Base-by-base conservation (phyloP, 768 basidiomycete genomes). In the Sarcomyxa edulis region DNA sequence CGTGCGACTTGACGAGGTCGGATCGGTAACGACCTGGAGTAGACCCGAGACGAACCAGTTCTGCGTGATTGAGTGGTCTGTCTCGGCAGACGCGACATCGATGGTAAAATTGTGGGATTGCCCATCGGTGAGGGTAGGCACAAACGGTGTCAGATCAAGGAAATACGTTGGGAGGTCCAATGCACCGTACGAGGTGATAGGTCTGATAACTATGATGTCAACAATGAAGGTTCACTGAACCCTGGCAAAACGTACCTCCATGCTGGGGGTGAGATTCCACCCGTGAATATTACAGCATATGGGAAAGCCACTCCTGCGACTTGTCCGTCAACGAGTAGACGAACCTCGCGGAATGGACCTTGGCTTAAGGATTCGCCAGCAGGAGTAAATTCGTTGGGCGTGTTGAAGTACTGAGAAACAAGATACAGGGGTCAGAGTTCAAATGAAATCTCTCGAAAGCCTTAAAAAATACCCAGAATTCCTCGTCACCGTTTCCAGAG, bases 381-480 rank as follows among this genome's bases (percentile, higher is more conserved):
- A 1, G 84, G 85, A 20, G 86, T 43, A 51, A 78, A 85, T 42
- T 77, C 51, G 47, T 84, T 74, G 4, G 84, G 68, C n/a, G 65
- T 62, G 44, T 87, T 85, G 61, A 69, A 76, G 49, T 87, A 89
- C 84, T 86, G 45, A 12, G 27, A 21, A 29, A 31, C 30, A 27
- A 16, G 21, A 7, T 8, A 33, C n/a, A n/a, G n/a, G n/a, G n/a
- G n/a, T n/a, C n/a, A n/a, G n/a, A n/a, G n/a, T 25, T 35, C 2
- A 6, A 22, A n/a, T 8, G 15, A n/a, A n/a, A n/a, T n/a, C n/a
- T n/a, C n/a, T n/a, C n/a, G n/a, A n/a, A n/a, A n/a, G n/a, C n/a
- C n/a, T n/a, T n/a, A n/a, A n/a, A n/a, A n/a, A n/a, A n/a, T 46
- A 84, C 84, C 86, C 87, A 90, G 52, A 87, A 88, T 58, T 90